These are phyloP conservation scores for Helianthus annuus DNA, from an alignment of 129 eudicot genomes.

Conservation along the genomic window DNA sequence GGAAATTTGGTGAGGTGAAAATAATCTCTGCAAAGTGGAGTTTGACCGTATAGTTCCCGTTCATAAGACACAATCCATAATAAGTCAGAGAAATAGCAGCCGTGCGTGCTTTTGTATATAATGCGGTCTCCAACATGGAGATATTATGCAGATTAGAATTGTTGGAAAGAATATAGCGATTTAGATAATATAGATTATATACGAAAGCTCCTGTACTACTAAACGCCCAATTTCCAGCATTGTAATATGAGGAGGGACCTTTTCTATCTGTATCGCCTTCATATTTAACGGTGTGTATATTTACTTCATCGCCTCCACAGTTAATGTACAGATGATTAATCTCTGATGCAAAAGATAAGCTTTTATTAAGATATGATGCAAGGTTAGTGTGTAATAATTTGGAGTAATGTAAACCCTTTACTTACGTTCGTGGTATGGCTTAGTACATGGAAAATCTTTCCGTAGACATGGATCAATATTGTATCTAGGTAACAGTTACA, in stretches of 20 bases:
- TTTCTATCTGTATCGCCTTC: slow-evolving; percentile 58
- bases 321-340: too few relatives aligned
- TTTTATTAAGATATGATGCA: too few relatives aligned
- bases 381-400: too few relatives aligned
- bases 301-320: neutral
- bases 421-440: slow-evolving; percentile 45
- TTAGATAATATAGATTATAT: too few relatives aligned
- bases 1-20: too few relatives aligned
- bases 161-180: too few relatives aligned
- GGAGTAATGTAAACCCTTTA: neutral
- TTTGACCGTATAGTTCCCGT: slow-evolving; percentile 26
- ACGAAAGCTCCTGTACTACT: slow-evolving; percentile 39
- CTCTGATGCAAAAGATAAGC: too few relatives aligned
- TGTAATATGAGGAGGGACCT: slow-evolving; percentile 62
- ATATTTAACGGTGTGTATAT: slow-evolving; percentile 32
- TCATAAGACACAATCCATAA: slow-evolving; percentile 74
- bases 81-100: slow-evolving; percentile 79
- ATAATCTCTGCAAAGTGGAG: too few relatives aligned
- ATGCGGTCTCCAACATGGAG: too few relatives aligned
- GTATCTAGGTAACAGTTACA: slow-evolving; percentile 15
- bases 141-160: too few relatives aligned
- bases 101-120: slow-evolving; percentile 61
- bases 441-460: slow-evolving; percentile 46
- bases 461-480: slow-evolving; percentile 13
- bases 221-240: slow-evolving; percentile 63